Conservation (phyloP, 192 early-diverging fungal genomes). For the Entrophospora sp. region DNA sequence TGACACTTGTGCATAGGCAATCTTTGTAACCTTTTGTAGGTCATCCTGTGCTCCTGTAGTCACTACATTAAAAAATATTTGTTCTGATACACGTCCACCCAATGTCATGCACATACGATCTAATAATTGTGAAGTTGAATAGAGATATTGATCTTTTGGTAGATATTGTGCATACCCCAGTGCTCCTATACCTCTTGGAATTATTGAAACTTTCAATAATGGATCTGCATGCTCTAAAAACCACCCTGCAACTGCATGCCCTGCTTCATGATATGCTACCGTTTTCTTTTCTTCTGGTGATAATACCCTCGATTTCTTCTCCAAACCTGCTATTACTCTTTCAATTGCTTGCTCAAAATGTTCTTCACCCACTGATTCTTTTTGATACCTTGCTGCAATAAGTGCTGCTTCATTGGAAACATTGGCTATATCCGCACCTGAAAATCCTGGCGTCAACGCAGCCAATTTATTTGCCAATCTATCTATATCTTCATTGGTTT, state of each 20-base stretch:
- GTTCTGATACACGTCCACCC: conserved; percentile 77
- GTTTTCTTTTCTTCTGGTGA: conserved; percentile 98
- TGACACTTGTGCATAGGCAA: conserved; percentile 93
- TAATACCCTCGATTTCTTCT: conserved; percentile 93
- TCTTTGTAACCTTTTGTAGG: conserved; percentile 91
- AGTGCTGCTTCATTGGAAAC: conserved; percentile 99
- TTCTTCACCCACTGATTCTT: conserved; percentile 66
- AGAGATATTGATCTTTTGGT: conserved; percentile 94
- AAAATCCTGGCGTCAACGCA: conserved; percentile 95
- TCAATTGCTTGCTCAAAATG: conserved; percentile 99
- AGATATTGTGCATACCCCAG: conserved; percentile 99
- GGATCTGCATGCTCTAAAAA: conserved; percentile 94
- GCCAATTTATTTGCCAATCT: conserved; percentile 78
- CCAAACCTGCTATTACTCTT: conserved; percentile 94
- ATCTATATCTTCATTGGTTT: conserved; percentile 75
- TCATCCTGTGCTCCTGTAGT: conserved; percentile 99
- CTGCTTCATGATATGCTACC: conserved; percentile 99
- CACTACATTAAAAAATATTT: conserved; percentile 86
- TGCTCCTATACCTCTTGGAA: conserved; percentile 90
- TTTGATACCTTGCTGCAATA: conserved; percentile 84
- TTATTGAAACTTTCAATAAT: conserved; percentile 95
- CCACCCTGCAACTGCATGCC: conserved; percentile 98
- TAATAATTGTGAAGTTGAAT: conserved; percentile 82
- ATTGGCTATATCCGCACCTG: conserved; percentile 96
- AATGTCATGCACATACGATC: conserved; percentile 91